phyloP scores from a whole-genome alignment of 176 grass and related monocot species.

The Rhynchospora tenuis region DNA sequence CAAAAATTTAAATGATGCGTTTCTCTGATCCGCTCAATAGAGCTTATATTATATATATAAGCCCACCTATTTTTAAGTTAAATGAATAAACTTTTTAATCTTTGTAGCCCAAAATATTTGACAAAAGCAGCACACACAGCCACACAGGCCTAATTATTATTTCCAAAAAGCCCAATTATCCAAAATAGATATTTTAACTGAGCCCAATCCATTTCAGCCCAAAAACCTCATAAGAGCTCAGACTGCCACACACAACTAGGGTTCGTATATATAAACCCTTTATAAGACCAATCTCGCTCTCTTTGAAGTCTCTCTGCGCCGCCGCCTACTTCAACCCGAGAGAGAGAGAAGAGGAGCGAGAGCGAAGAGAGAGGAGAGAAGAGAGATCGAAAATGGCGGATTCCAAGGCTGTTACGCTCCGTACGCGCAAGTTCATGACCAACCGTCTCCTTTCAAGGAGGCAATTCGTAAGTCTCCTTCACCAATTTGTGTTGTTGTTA shows the following conservation, averaged over 20 bases:
- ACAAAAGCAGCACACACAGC: no score
- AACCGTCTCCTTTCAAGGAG: slow-evolving; percentile 89
- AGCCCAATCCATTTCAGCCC: background rate
- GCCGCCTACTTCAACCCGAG: background rate
- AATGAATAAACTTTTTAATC: background rate
- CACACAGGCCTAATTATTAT: no score
- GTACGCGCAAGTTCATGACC: slow-evolving; percentile 98
- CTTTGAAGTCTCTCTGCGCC: slow-evolving; percentile 24
- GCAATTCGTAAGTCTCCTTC: slow-evolving; percentile 58
- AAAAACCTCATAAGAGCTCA: background rate
- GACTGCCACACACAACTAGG: background rate
- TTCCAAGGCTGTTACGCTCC: slow-evolving; percentile 67
- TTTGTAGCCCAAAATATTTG: background rate
- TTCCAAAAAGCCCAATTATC: no score
- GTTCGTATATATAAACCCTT: slow-evolving; percentile 27
- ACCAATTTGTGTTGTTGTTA: background rate
- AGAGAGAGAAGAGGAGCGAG: background rate
- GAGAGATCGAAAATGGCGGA: slow-evolving; percentile 54
- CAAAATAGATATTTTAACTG: background rate
- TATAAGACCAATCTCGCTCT: background rate
- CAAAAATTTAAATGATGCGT: background rate
- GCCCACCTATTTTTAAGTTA: background rate
- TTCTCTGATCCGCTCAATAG: background rate
- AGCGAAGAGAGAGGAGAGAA: background rate
- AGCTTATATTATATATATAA: background rate